phyloP scores from a whole-genome alignment of 495 filamentous ascomycete genomes.

The Penicillium manginii region DNA sequence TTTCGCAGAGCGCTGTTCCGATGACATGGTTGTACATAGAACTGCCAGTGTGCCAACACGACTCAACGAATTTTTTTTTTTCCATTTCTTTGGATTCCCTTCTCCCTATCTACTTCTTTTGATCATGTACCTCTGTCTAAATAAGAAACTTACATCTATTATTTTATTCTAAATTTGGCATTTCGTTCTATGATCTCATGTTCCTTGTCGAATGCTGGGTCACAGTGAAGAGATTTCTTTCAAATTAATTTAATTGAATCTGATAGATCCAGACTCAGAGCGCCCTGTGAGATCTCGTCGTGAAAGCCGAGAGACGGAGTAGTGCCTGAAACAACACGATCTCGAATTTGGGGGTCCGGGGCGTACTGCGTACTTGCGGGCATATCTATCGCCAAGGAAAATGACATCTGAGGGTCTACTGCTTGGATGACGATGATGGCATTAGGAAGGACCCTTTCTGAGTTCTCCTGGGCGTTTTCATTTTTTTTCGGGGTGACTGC shows the following conservation, averaged over 20 bases:
- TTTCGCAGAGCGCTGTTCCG: constrained; percentile 15
- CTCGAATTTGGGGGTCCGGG: neutral
- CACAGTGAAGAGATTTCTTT: neutral
- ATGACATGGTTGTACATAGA: constrained; percentile 37
- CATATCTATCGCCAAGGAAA: too few relatives aligned
- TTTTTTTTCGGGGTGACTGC: neutral
- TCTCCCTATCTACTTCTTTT: neutral
- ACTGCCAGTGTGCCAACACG: constrained; percentile 23
- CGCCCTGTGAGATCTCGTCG: neutral
- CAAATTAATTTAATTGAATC: neutral
- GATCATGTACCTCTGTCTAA: neutral
- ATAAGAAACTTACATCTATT: neutral
- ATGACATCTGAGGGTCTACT: too few relatives aligned
- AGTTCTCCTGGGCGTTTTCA: neutral
- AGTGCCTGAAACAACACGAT: neutral
- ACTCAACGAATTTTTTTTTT: constrained; percentile 14
- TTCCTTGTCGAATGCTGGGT: neutral
- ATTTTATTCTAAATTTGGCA: neutral
- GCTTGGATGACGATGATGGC: neutral
- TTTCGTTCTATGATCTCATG: neutral
- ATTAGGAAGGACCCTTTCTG: neutral
- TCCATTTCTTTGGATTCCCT: neutral
- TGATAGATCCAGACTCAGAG: neutral
- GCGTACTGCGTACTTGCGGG: too few relatives aligned
- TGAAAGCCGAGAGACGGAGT: neutral